Conservation (phyloP, 805 yeast species). For the Wickerhamomyces rabaulensis region DNA sequence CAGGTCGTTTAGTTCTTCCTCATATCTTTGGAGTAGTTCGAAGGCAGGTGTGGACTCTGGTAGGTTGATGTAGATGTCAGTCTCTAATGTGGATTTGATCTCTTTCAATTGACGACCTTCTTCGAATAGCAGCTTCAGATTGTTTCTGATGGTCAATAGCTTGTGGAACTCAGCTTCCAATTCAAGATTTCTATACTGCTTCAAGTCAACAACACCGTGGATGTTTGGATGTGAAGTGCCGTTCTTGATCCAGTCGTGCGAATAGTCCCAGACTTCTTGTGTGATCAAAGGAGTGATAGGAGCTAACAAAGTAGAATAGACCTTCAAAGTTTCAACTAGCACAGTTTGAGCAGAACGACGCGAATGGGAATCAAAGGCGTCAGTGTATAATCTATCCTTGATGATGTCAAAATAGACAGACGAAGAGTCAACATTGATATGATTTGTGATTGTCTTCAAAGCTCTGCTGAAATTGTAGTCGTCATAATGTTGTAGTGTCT, state of each 20-base stretch:
- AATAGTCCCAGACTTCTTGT: conserved; percentile 81
- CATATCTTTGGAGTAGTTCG: conserved; percentile 13
- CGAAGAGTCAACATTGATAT: conserved; percentile 71
- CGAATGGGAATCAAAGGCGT: conserved; percentile 36
- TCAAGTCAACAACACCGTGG: conserved; percentile 11
- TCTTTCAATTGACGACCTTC: conserved; percentile 42
- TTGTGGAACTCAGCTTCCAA: conserved; percentile 36
- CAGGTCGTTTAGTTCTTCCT: conserved; percentile 46
- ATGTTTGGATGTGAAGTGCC: conserved; percentile 14
- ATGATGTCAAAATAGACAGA: conserved; percentile 81
- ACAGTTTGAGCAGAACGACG: conserved; percentile 65
- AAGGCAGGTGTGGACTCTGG: conserved; percentile 13
- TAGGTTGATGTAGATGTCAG: conserved; percentile 36
- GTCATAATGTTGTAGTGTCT: conserved; percentile 41
- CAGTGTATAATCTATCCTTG: conserved; percentile 84
- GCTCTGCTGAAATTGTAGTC: conserved; percentile 64
- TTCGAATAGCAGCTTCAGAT: conserved; percentile 49
- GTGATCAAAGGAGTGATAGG: conserved; percentile 82
- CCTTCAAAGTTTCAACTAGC: conserved; percentile 48
- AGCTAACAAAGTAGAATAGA: conserved; percentile 61
- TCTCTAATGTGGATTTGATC: conserved; percentile 58
- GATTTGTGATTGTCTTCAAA: conserved; percentile 60
- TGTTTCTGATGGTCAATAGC: conserved; percentile 44
- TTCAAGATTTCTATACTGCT: conserved; percentile 29
- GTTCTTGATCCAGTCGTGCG: conserved; percentile 28